phyloP scores from a whole-genome alignment of 2,329 filamentous ascomycete species.

The Venturia carpophila region DNA sequence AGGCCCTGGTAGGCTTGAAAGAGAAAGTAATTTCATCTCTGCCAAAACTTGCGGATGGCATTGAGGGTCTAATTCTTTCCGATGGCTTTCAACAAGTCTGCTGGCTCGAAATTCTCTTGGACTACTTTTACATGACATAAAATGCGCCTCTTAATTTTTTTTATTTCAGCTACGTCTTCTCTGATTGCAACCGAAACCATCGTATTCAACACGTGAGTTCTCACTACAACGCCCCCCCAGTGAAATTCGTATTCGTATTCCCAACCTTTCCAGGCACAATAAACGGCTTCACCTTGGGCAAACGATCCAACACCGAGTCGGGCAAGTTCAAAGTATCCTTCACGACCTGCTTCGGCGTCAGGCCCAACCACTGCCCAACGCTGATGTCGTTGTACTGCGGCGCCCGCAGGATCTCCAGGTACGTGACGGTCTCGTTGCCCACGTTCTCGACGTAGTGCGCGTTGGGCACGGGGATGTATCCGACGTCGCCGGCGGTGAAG shows the following conservation, averaged over 20 bases:
- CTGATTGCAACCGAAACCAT: too few relatives aligned
- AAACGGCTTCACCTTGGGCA: constrained; percentile 43
- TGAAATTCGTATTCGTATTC: constrained; percentile 1
- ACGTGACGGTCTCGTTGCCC: constrained; percentile 65
- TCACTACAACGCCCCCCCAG: background rate
- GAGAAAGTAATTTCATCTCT: too few relatives aligned
- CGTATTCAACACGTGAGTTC: too few relatives aligned
- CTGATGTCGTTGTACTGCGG: constrained; percentile 66
- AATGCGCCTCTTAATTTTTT: too few relatives aligned
- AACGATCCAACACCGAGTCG: constrained; percentile 50
- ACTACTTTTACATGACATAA: too few relatives aligned
- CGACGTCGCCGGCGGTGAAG: constrained; percentile 66
- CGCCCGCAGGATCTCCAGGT: constrained; percentile 69
- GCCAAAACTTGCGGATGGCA: too few relatives aligned
- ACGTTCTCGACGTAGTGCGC: constrained; percentile 78
- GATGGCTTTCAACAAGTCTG: too few relatives aligned
- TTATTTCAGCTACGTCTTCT: too few relatives aligned
- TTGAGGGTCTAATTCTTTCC: too few relatives aligned
- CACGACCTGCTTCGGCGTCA: constrained; percentile 54
- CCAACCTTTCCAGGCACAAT: constrained; percentile 2
- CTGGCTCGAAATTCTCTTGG: too few relatives aligned
- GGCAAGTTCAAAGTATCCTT: constrained; percentile 10
- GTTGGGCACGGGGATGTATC: constrained; percentile 67
- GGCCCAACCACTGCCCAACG: constrained; percentile 67
- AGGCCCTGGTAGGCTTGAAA: too few relatives aligned